Conservation (phyloP, 495 filamentous ascomycete species). For the Xylaria nigripes region DNA sequence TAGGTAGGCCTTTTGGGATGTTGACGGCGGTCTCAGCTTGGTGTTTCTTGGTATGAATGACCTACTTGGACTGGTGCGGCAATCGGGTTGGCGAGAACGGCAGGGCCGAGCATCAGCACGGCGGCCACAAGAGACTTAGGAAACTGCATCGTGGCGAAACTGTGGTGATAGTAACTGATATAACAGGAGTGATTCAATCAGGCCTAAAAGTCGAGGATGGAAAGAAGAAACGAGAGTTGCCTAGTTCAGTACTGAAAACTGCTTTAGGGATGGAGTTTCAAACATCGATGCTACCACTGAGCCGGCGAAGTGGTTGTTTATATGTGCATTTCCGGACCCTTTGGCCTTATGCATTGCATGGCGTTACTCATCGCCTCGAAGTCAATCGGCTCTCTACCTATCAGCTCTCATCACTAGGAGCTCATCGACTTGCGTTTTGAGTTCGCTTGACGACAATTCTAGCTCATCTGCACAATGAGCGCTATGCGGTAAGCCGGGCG, state of each 20-base stretch:
- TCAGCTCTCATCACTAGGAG: background rate
- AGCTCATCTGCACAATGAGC: background rate
- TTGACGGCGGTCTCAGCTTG: background rate
- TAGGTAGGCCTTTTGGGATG: background rate
- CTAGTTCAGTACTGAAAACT: background rate
- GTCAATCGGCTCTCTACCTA: background rate
- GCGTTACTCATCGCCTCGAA: background rate
- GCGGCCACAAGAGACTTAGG: slow-evolving; percentile 20
- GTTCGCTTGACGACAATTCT: slow-evolving; percentile 9
- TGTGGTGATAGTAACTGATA: background rate
- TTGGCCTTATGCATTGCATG: background rate
- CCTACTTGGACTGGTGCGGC: background rate
- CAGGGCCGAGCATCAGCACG: slow-evolving; percentile 16
- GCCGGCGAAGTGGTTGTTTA: background rate
- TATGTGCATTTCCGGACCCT: background rate
- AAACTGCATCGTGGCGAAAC: slow-evolving; percentile 15
- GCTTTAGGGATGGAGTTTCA: background rate
- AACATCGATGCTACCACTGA: background rate
- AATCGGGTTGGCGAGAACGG: slow-evolving; percentile 16
- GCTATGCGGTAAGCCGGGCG: background rate
- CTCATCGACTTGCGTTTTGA: background rate
- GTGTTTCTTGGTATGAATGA: background rate
- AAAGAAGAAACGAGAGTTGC: background rate
- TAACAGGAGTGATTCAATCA: background rate
- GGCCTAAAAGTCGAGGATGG: background rate